Percentiles rank a stretch among this genome's conserved stretches.
Evolutionary conservation across 1,139 yeast genomes (phyloP).

Genomic region (Nadsonia commutata): DNA sequence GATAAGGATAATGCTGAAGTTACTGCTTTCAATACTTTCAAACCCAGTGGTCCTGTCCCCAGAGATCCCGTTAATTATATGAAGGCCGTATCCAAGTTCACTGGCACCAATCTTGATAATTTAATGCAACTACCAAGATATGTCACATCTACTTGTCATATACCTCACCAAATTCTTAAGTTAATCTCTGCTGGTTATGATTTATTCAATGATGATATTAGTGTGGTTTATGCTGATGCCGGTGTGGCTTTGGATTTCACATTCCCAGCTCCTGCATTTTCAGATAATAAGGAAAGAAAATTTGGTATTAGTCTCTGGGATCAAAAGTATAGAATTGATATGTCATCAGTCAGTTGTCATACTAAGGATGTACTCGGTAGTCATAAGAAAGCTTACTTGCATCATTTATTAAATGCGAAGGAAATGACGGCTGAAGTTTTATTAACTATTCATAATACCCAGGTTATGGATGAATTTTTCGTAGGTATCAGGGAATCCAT

Average conservation of each 20-base stretch:
- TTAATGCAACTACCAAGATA: background rate
- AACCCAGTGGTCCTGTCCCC: background rate
- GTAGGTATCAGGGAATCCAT: conserved; percentile 20
- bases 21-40: background rate
- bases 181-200: conserved; percentile 23
- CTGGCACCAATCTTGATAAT: background rate
- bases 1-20: background rate
- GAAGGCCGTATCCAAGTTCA: background rate
- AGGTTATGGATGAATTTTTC: conserved; percentile 19
- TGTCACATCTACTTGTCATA: conserved; percentile 9
- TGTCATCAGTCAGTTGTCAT: conserved; percentile 14
- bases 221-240: conserved; percentile 20
- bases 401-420: conserved; percentile 26
- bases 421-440: conserved; percentile 31
- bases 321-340: conserved; percentile 18
- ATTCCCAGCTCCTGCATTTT: conserved; percentile 14
- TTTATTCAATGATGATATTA: conserved; percentile 21
- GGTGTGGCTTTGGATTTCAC: conserved; percentile 25
- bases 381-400: conserved; percentile 26
- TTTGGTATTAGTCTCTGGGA: conserved; percentile 23
- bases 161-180: conserved; percentile 24
- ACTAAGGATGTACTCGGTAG: conserved; percentile 14
- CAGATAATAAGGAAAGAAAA: conserved; percentile 6
- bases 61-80: background rate
- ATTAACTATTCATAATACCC: conserved; percentile 26